Percentiles rank a stretch among this genome's conserved stretches.
Evolutionary conservation across 176 grass and related monocot genomes (phyloP).

Genomic region (Hyparrhenia diplandra): DNA sequence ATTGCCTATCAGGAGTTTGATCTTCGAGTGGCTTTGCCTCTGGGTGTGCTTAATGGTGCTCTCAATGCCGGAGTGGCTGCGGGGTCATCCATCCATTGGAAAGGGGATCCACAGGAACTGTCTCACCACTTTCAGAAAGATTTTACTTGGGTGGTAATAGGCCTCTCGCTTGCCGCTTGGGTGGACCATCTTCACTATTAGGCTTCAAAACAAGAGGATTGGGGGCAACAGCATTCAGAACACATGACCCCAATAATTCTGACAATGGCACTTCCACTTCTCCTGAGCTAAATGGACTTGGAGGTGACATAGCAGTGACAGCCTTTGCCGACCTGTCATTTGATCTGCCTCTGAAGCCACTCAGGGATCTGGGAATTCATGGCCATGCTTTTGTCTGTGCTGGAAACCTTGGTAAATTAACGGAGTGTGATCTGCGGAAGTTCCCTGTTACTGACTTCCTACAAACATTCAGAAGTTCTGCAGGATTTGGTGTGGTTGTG

Average conservation of each 20-base stretch:
- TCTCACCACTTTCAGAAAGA: conserved; percentile 52
- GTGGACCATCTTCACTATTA: conserved; percentile 60
- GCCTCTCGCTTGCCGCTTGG: conserved; percentile 65
- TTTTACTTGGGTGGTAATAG: conserved; percentile 78
- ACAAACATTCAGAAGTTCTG: conserved; percentile 76
- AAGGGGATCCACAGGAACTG: conserved; percentile 40
- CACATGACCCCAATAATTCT: conserved; percentile 27
- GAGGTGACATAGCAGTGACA: conserved; percentile 62
- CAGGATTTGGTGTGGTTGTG: conserved; percentile 71
- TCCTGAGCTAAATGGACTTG: conserved; percentile 40
- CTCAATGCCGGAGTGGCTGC: conserved; percentile 74
- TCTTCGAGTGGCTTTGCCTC: conserved; percentile 72
- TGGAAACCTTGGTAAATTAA: conserved; percentile 65
- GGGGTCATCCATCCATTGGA: conserved; percentile 54
- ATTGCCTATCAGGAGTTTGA: conserved; percentile 73
- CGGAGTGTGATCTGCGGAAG: conserved; percentile 43
- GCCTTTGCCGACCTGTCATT: conserved; percentile 85
- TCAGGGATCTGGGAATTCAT: conserved; percentile 78
- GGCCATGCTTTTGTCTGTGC: conserved; percentile 73
- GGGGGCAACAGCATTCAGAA: conserved; percentile 32
- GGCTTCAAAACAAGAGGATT: conserved; percentile 79
- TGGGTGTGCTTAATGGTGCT: conserved; percentile 71
- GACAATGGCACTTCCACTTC: conserved; percentile 25
- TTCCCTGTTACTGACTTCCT: conserved; percentile 46
- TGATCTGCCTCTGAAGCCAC: conserved; percentile 72